Evolutionary conservation across 345 rosid species (phyloP), one percentile per base, ranked within the genome.

Genomic region (Hibiscus trionum): DNA sequence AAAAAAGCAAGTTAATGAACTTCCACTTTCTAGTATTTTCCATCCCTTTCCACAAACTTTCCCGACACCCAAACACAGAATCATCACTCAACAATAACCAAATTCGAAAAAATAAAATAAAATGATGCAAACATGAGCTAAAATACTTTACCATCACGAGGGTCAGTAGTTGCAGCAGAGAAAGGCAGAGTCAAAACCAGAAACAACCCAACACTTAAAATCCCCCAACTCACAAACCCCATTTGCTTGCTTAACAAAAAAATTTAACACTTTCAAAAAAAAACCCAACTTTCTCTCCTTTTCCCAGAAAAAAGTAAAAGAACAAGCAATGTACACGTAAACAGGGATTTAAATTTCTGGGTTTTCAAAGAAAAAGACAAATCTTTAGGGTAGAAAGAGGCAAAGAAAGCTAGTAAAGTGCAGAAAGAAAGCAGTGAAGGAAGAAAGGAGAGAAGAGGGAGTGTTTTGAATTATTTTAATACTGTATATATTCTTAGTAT

Each of bases 111-210:
- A 66, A 37, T 58, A 15, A 66, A 19, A n/a, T 61, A 57, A 58
- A 53, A 4, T 61, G 24, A 59, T 16, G 47, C 14, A 33, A 61
- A 47, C 2, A 47, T 14, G 46, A 74, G 63, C 33, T 17, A 74
- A 68, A 77, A 72, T 21, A 47, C 47, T 44, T 46, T 82, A 91
- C 97, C 92, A 75, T 91, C 97, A 67, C 86, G 82, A 77, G 73
- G 86, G 77, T 87, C 89, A 57, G 93, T 87, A 11, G 35, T 12
- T 53, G 85, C 87, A 77, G 77, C 49, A 11, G 80, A 82, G 75
- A 87, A 76, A 7, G 90, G 84, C 70, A 78, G 67, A 75, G 81
- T 76, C 60, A 80, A 73, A 19, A 82, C 79, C 60, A 75, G 49
- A 60, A 80, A 29, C 56, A 86, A 73, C 62, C 78, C 79, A 80